Evolutionary conservation across 495 filamentous ascomycete genomes (phyloP).

Genomic region (Penicillium roqueforti): DNA sequence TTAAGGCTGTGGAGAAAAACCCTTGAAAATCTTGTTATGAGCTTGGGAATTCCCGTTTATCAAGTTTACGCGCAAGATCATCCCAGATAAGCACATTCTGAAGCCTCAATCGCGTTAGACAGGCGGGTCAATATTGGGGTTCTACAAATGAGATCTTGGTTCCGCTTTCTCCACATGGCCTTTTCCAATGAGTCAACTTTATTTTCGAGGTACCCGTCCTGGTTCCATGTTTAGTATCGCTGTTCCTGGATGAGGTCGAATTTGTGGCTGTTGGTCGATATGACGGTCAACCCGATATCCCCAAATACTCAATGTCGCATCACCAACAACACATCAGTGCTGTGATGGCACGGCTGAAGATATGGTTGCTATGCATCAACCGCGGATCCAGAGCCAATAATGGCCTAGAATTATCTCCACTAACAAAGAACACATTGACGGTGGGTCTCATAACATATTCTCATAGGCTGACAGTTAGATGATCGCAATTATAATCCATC

Average conservation of each 20-base stretch:
- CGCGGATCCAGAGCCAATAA: not conserved
- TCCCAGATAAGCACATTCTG: conserved; percentile 3
- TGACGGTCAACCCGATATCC: not conserved
- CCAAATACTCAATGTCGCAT: not conserved
- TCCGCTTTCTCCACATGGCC: not conserved
- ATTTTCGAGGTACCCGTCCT: not conserved
- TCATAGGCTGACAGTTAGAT: not conserved
- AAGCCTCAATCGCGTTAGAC: not conserved
- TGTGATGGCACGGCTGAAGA: not conserved
- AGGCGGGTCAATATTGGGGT: not conserved
- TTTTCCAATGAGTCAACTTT: not conserved
- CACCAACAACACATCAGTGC: not conserved
- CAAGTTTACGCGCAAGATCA: conserved; percentile 1
- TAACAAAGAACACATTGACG: too few species aligned
- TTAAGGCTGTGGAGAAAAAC: not conserved
- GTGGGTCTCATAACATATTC: not conserved
- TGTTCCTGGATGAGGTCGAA: too few species aligned
- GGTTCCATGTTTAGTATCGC: not conserved
- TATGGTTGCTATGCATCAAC: not conserved
- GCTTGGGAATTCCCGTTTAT: not conserved
- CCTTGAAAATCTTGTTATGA: not conserved
- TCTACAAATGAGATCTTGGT: conserved; percentile 1
- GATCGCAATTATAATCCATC: conserved; percentile 1
- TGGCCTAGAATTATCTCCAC: not conserved
- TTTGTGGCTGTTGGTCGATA: too few species aligned